phyloP scores from a whole-genome alignment of 176 grass and related monocot genomes.

The Saccharum spontaneum region DNA sequence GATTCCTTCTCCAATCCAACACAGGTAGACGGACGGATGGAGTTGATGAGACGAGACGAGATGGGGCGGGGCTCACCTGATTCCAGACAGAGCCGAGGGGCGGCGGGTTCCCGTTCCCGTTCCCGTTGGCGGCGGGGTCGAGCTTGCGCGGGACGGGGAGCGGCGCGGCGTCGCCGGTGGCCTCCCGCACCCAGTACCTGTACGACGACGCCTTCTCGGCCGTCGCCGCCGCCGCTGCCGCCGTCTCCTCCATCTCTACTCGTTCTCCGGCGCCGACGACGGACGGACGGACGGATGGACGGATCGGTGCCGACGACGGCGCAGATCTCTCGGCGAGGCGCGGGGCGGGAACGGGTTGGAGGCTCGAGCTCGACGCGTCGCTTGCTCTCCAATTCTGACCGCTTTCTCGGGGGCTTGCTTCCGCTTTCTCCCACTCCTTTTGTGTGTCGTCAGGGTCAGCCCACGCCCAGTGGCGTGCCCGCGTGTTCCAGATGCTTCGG shows the following conservation, averaged over 20 bases:
- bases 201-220: constrained; percentile 66
- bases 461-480: background rate
- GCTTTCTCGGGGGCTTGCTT: background rate
- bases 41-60: background rate
- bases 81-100: constrained; percentile 95
- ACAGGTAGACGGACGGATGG: too few species aligned
- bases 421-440: background rate
- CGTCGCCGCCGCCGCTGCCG: constrained; percentile 12
- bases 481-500: constrained; percentile 31
- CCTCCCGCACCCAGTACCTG: constrained; percentile 85
- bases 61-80: constrained; percentile 43
- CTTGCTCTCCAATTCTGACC: constrained; percentile 11
- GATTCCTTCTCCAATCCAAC: background rate
- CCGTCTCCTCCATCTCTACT: constrained; percentile 56
- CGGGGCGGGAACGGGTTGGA: background rate
- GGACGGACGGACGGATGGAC: background rate
- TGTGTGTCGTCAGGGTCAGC: background rate
- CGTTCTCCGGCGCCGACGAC: background rate
- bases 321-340: constrained; percentile 24
- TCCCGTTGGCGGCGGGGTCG: constrained; percentile 40
- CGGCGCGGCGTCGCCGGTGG: constrained; percentile 67
- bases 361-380: background rate
- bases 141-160: constrained; percentile 69
- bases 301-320: background rate
- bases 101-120: constrained; percentile 38